Evolutionary conservation across 225 moss, liverwort and hornwort genomes (phyloP).

Genomic region (Bryum argenteum): DNA sequence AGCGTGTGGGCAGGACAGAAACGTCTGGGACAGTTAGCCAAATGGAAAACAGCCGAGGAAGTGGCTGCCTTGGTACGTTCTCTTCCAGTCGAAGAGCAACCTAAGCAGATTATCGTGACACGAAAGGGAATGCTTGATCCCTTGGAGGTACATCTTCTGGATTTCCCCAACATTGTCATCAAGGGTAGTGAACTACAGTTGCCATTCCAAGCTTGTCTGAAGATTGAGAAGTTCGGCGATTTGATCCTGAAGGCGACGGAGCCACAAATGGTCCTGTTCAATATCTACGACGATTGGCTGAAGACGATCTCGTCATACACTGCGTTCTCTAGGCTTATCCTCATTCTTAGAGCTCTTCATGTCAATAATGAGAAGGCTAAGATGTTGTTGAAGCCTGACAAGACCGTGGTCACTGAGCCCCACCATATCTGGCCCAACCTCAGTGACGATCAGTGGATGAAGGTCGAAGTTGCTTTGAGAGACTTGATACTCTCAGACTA

Average conservation of each 20-base stretch:
- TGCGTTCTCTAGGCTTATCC: slow-evolving; percentile 92
- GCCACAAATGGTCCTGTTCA: slow-evolving; percentile 99
- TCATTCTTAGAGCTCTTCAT: slow-evolving; percentile 96
- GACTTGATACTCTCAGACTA: slow-evolving; percentile 98
- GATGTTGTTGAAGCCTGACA: slow-evolving; percentile 99
- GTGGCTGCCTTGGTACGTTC: slow-evolving; percentile 98
- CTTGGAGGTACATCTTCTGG: slow-evolving; percentile 94
- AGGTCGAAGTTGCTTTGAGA: slow-evolving; percentile 98
- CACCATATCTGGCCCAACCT: slow-evolving; percentile 99
- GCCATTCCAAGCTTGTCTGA: slow-evolving; percentile 99
- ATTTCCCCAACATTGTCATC: slow-evolving; percentile 99
- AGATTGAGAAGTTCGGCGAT: slow-evolving; percentile 99
- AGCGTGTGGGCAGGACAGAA: slow-evolving; percentile 99
- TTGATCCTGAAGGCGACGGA: slow-evolving; percentile 98
- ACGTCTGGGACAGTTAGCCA: slow-evolving; percentile 96
- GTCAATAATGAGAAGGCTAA: slow-evolving; percentile 99
- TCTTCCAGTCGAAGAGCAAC: slow-evolving; percentile 97
- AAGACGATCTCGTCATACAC: slow-evolving; percentile 99
- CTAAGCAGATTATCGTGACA: slow-evolving; percentile 99
- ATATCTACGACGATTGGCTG: slow-evolving; percentile 99
- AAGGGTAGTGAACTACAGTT: slow-evolving; percentile 99
- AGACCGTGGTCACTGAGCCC: slow-evolving; percentile 94
- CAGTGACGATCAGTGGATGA: slow-evolving; percentile 99
- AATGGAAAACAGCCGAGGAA: slow-evolving; percentile 99
- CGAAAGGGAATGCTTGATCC: slow-evolving; percentile 99